These are phyloP conservation scores for Glycyrrhiza uralensis DNA, from an alignment of 306 rosid species.

Conservation along the genomic window DNA sequence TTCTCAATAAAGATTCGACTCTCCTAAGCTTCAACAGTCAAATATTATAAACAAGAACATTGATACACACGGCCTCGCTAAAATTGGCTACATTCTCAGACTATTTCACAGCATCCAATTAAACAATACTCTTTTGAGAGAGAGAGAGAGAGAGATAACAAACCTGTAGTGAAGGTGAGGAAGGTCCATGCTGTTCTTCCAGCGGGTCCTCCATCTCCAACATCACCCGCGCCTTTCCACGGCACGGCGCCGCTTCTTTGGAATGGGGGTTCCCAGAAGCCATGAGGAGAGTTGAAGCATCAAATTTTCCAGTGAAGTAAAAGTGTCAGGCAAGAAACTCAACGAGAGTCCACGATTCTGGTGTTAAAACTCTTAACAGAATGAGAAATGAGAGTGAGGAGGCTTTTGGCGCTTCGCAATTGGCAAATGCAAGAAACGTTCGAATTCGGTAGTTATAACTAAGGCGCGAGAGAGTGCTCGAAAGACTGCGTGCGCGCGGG, in stretches of 20 bases:
- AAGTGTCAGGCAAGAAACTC: not conserved
- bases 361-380: no score
- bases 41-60: no score
- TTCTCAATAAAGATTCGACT: no score
- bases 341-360: not conserved
- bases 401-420: no score
- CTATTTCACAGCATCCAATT: not conserved
- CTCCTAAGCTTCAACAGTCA: no score
- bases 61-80: no score
- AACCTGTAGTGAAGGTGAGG: conserved; percentile 51
- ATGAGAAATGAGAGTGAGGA: no score
- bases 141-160: not conserved
- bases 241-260: conserved; percentile 40
- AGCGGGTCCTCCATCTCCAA: conserved; percentile 71
- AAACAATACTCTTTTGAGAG: not conserved
- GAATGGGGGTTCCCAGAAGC: conserved; percentile 44
- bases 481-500: no score
- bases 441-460: no score
- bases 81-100: not conserved
- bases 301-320: not conserved
- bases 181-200: conserved; percentile 60
- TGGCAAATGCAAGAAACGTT: no score
- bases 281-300: conserved; percentile 75
- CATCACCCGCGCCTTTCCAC: conserved; percentile 54
- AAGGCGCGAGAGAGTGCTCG: no score